phyloP scores from a whole-genome alignment of 768 basidiomycete species.

The Clitopilus hobsonii region DNA sequence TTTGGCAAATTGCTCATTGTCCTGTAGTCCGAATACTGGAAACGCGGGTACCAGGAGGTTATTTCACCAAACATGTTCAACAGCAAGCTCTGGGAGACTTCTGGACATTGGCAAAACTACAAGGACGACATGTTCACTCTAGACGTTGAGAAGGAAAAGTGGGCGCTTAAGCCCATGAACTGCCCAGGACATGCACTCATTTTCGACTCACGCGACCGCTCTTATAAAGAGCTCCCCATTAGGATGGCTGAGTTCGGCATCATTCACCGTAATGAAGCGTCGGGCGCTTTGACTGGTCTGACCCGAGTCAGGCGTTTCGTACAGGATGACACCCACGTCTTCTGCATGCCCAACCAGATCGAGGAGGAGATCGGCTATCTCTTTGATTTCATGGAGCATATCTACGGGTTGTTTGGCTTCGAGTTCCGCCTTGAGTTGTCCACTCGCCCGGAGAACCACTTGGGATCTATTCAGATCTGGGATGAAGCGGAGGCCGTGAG shows the following conservation, averaged over 20 bases:
- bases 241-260: constrained; percentile 99
- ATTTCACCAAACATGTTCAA: constrained; percentile 98
- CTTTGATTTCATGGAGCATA: constrained; percentile 93
- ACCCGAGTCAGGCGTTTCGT: constrained; percentile 93
- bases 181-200: constrained; percentile 97
- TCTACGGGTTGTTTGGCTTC: constrained; percentile 94
- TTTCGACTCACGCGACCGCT: constrained; percentile 90
- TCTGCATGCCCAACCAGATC: constrained; percentile 95
- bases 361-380: constrained; percentile 80
- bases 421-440: constrained; percentile 92
- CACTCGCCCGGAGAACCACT: constrained; percentile 91
- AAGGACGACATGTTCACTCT: constrained; percentile 97
- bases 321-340: constrained; percentile 98
- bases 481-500: constrained; percentile 77
- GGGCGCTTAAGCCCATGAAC: constrained; percentile 98
- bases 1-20: neutral
- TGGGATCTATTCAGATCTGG: constrained; percentile 90
- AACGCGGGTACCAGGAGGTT: constrained; percentile 94
- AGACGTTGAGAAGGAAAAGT: constrained; percentile 93
- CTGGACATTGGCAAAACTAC: constrained; percentile 98
- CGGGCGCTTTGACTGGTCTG: constrained; percentile 88
- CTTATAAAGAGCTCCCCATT: constrained; percentile 93
- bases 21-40: constrained; percentile 80
- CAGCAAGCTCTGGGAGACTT: constrained; percentile 95
- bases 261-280: constrained; percentile 94